Evolutionary conservation across 495 filamentous ascomycete genomes (phyloP).

Genomic region (Hypomontagnella monticulosa): DNA sequence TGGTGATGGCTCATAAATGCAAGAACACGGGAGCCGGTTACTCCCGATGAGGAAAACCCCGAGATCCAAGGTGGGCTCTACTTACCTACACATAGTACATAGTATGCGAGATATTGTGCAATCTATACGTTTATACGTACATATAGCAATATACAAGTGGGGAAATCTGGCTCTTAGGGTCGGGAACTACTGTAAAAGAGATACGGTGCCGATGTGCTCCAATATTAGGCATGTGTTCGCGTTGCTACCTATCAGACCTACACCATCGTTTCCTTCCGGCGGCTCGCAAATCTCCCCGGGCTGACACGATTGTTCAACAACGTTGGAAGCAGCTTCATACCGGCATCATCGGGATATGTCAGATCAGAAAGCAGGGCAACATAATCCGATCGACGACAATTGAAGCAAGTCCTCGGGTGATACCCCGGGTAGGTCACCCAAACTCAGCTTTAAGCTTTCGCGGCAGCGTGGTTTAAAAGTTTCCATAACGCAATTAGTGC

Average conservation of each 20-base stretch:
- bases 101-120: no score
- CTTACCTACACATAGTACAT: background rate
- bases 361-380: background rate
- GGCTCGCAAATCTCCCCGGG: background rate
- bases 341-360: background rate
- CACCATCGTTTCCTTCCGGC: no score
- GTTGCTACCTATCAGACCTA: conserved; percentile 5
- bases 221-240: background rate
- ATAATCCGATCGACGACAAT: conserved; percentile 10
- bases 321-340: background rate
- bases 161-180: conserved; percentile 9
- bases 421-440: conserved; percentile 12
- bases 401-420: conserved; percentile 2
- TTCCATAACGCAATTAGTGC: conserved; percentile 12
- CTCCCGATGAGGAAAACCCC: conserved; percentile 14
- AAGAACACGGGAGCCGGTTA: background rate
- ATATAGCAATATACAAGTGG: conserved; percentile 3
- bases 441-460: background rate
- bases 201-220: background rate
- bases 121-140: no score
- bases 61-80: conserved; percentile 1
- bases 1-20: background rate
- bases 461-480: conserved; percentile 3
- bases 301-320: background rate
- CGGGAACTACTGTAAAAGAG: conserved; percentile 6